Conservation (phyloP, 1,284 basidiomycete species). For the Anthracocystis walkeri region DNA sequence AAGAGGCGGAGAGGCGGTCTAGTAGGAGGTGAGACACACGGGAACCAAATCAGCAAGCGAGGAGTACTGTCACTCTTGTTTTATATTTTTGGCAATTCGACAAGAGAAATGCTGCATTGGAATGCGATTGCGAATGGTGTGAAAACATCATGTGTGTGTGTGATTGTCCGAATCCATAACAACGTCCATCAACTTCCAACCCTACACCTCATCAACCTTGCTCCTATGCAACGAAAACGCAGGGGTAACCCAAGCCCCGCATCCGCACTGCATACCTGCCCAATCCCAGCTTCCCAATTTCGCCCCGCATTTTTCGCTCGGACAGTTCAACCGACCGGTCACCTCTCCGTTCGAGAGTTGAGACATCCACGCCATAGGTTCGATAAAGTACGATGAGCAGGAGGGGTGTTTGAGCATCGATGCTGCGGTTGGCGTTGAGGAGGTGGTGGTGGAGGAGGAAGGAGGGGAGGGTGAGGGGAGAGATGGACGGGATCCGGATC, state of each 20-base stretch:
- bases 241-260: slow-evolving; percentile 73
- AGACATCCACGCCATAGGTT: slow-evolving; percentile 98
- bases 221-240: slow-evolving; percentile 89
- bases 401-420: slow-evolving; percentile 71
- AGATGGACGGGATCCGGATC: slow-evolving; percentile 16
- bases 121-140: too few relatives aligned
- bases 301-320: slow-evolving; percentile 85
- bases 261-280: slow-evolving; percentile 93
- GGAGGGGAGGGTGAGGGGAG: background rate
- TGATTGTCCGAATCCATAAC: background rate
- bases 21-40: background rate
- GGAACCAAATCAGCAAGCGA: too few relatives aligned
- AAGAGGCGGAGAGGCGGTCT: slow-evolving; percentile 9
- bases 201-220: slow-evolving; percentile 84
- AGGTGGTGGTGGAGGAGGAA: background rate
- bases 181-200: too few relatives aligned
- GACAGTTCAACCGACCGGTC: slow-evolving; percentile 88
- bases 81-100: background rate
- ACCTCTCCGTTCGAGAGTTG: slow-evolving; percentile 80
- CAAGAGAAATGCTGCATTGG: too few relatives aligned
- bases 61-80: background rate
- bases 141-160: background rate
- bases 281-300: slow-evolving; percentile 97
- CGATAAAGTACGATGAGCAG: slow-evolving; percentile 95
- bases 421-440: background rate